A percentile compares a stretch with the other conserved stretches of the same genome.
Conservation (phyloP, 176 grass and related monocot species). For the Carex cristatella region DNA sequence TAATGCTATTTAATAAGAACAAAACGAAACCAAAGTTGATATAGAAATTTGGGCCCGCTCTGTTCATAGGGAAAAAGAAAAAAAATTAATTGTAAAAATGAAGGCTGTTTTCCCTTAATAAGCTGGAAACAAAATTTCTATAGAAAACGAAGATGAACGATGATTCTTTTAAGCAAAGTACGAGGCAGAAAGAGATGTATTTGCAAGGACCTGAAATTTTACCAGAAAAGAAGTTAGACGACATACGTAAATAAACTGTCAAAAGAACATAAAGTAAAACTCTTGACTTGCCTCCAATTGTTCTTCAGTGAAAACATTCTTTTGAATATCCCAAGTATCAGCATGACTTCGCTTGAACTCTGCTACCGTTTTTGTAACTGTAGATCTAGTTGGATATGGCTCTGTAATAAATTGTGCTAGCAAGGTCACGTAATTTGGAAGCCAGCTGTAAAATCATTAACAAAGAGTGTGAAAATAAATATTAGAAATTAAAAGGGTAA, state of each 20-base stretch:
- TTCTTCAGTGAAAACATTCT: constrained; percentile 80
- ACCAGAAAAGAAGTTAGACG: background rate
- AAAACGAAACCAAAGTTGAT: background rate
- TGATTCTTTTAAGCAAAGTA: constrained; percentile 68
- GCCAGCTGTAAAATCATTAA: constrained; percentile 60
- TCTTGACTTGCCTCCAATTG: constrained; percentile 67
- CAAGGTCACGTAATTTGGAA: constrained; percentile 76
- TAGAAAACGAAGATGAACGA: background rate
- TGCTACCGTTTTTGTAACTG: constrained; percentile 80
- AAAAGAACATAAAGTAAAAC: constrained; percentile 3
- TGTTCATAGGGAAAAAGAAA: background rate
- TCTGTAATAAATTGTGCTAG: constrained; percentile 69
- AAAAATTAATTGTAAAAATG: background rate
- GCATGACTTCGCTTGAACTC: constrained; percentile 91
- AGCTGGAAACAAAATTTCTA: background rate
- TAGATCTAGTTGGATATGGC: constrained; percentile 64
- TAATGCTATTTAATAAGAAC: background rate
- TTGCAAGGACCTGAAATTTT: constrained; percentile 69
- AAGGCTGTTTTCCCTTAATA: background rate
- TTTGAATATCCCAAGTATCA: constrained; percentile 91
- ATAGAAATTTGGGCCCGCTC: background rate
- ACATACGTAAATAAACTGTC: background rate
- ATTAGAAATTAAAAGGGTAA: background rate
- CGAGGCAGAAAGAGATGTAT: constrained; percentile 70
- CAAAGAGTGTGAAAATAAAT: background rate